Evolutionary conservation across 2,329 filamentous ascomycete genomes (phyloP).

Genomic region (Botrytis aclada): DNA sequence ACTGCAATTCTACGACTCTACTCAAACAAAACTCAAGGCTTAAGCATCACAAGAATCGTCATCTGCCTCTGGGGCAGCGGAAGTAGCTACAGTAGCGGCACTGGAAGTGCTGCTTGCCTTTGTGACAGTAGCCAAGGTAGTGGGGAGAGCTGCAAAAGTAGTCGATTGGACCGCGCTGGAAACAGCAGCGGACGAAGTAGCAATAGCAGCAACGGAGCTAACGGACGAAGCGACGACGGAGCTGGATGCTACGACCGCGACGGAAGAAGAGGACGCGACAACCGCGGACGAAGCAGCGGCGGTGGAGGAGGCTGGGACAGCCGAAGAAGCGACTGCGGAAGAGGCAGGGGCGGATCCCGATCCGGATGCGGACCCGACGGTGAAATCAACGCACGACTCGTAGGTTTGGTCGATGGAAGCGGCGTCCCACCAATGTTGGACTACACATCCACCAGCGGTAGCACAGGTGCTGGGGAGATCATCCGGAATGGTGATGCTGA

Average conservation of each 20-base stretch:
- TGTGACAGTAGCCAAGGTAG: slow-evolving; percentile 3
- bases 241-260: background rate
- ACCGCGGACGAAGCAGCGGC: background rate
- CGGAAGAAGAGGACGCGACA: background rate
- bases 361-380: slow-evolving; percentile 17
- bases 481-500: slow-evolving; percentile 52
- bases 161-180: background rate
- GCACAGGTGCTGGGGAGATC: slow-evolving; percentile 42
- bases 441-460: slow-evolving; percentile 37
- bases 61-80: background rate
- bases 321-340: background rate
- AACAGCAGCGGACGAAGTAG: background rate
- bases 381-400: slow-evolving; percentile 54
- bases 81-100: background rate
- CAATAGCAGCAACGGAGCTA: background rate
- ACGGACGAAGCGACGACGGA: background rate
- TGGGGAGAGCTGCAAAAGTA: background rate
- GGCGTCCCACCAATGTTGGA: slow-evolving; percentile 56
- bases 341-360: slow-evolving; percentile 2
- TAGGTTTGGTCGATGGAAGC: slow-evolving; percentile 52
- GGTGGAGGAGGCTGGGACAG: background rate
- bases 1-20: no score
- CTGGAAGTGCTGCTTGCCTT: slow-evolving; percentile 11
- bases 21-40: background rate
- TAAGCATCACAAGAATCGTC: slow-evolving; percentile 15